A percentile compares a stretch with the other conserved stretches of the same genome.
Conservation (phyloP, 768 basidiomycete species). For the Porphyrellus cyaneotinctus region DNA sequence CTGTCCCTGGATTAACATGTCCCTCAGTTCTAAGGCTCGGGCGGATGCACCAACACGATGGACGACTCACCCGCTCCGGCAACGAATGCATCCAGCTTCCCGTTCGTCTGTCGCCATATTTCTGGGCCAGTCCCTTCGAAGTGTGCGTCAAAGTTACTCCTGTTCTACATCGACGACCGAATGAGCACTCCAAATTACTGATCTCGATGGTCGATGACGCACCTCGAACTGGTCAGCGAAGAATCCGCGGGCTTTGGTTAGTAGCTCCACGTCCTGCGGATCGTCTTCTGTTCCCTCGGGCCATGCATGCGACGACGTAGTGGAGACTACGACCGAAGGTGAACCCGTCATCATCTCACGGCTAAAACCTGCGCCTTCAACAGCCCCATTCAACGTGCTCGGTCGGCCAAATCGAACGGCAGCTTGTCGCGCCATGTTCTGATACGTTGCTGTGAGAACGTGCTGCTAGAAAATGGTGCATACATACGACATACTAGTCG, state of each 20-base stretch:
- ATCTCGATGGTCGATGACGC: not conserved
- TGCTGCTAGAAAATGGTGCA: not conserved
- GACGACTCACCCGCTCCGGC: slow-evolving; percentile 70
- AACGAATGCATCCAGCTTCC: slow-evolving; percentile 78
- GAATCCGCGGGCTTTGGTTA: slow-evolving; percentile 66
- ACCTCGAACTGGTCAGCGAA: slow-evolving; percentile 97
- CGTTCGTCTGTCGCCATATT: slow-evolving; percentile 90
- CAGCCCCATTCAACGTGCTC: slow-evolving; percentile 24
- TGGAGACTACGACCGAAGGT: slow-evolving; percentile 50
- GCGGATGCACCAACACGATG: not conserved
- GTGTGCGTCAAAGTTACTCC: slow-evolving; percentile 87
- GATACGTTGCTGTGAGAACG: not conserved
- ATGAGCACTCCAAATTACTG: not conserved
- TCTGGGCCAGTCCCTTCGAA: slow-evolving; percentile 89
- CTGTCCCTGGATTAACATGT: slow-evolving; percentile 61
- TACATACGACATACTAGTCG: slow-evolving; percentile 60
- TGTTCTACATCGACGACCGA: slow-evolving; percentile 45
- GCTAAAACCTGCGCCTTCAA: slow-evolving; percentile 16
- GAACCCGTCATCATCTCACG: slow-evolving; percentile 42
- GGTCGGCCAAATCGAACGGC: slow-evolving; percentile 68
- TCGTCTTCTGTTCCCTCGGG: slow-evolving; percentile 28
- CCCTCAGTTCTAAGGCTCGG: not conserved
- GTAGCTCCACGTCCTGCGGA: slow-evolving; percentile 40
- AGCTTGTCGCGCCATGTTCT: slow-evolving; percentile 86
- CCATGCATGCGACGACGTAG: slow-evolving; percentile 43